These are phyloP conservation scores for Pachysandra terminalis DNA, from an alignment of 164 flowering plant genomes.

Conservation along the genomic window DNA sequence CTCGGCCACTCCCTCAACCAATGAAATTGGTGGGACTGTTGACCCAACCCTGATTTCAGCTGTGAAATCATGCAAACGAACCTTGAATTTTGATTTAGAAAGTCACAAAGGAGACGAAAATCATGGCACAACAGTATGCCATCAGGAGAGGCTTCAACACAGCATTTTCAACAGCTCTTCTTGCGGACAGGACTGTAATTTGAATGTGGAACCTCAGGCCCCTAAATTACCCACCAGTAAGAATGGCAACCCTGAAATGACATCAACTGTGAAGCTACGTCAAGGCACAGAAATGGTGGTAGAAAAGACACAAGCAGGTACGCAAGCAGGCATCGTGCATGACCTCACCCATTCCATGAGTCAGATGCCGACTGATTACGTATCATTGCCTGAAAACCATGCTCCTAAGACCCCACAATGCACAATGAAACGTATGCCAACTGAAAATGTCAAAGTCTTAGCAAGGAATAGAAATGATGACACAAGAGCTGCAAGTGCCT, in stretches of 20 bases:
- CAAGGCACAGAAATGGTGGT: slow-evolving; percentile 21
- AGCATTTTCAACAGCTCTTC: slow-evolving; percentile 8
- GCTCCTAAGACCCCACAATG: slow-evolving; percentile 7
- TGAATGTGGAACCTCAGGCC: slow-evolving; percentile 3
- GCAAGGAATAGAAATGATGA: slow-evolving; percentile 7
- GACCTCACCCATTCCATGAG: slow-evolving; percentile 29
- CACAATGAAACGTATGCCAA: slow-evolving; percentile 4
- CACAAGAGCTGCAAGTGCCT: background rate
- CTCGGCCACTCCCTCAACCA: slow-evolving; percentile 17
- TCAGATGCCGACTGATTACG: slow-evolving; percentile 17
- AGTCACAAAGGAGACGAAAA: slow-evolving; percentile 13
- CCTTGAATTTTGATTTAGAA: slow-evolving; percentile 45
- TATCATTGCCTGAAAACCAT: slow-evolving; percentile 13
- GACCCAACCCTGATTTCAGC: slow-evolving; percentile 5
- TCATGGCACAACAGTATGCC: background rate
- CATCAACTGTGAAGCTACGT: slow-evolving; percentile 1
- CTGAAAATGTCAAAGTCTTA: slow-evolving; percentile 6
- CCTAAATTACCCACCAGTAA: too few relatives aligned
- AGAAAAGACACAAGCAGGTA: slow-evolving; percentile 22
- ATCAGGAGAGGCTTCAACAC: slow-evolving; percentile 4
- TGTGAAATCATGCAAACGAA: slow-evolving; percentile 40
- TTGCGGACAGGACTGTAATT: slow-evolving; percentile 1
- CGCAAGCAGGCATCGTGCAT: slow-evolving; percentile 20
- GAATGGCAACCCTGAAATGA: background rate
- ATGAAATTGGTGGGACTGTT: slow-evolving; percentile 12